These are phyloP conservation scores for Pseudopithomyces maydicus DNA, from an alignment of 2,329 filamentous ascomycete species.

Conservation along the genomic window DNA sequence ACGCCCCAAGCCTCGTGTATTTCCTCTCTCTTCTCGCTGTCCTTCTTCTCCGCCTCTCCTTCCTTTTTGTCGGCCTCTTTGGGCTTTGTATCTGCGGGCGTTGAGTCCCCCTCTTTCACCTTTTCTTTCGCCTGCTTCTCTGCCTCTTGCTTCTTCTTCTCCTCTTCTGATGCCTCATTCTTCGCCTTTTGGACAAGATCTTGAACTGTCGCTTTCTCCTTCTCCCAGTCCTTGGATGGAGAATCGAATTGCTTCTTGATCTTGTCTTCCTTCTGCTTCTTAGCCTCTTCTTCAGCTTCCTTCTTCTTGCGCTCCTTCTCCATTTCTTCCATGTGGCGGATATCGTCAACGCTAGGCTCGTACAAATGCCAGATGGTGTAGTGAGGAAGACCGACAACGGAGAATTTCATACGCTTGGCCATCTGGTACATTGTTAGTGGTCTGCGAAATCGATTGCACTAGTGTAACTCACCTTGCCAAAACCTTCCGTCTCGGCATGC, in stretches of 20 bases:
- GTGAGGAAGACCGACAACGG: conserved; percentile 92
- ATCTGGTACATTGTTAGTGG: conserved; percentile 66
- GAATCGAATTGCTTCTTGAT: conserved; percentile 82
- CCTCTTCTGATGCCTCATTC: conserved; percentile 43
- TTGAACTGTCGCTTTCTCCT: conserved; percentile 81
- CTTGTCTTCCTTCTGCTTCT: conserved; percentile 74
- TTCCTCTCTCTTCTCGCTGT: conserved; percentile 22
- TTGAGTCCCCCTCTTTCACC: conserved; percentile 58
- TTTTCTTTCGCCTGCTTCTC: conserved; percentile 62
- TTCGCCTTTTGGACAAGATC: conserved; percentile 66
- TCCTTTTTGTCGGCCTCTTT: conserved; percentile 31
- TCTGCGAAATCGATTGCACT: background rate
- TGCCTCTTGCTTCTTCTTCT: conserved; percentile 48
- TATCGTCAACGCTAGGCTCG: conserved; percentile 97
- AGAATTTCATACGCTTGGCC: conserved; percentile 95
- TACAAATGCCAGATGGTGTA: conserved; percentile 99
- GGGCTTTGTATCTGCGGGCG: conserved; percentile 48
- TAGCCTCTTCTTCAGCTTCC: conserved; percentile 79
- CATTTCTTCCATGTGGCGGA: conserved; percentile 99
- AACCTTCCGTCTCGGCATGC: conserved; percentile 97
- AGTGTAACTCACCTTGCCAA: conserved; percentile 77
- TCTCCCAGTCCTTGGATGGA: conserved; percentile 80
- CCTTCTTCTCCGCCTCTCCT: conserved; percentile 1
- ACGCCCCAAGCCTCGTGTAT: conserved; percentile 22
- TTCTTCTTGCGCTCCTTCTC: conserved; percentile 80